These are phyloP conservation scores for Lachnellula arida DNA, from an alignment of 2,329 filamentous ascomycete genomes.

Conservation along the genomic window DNA sequence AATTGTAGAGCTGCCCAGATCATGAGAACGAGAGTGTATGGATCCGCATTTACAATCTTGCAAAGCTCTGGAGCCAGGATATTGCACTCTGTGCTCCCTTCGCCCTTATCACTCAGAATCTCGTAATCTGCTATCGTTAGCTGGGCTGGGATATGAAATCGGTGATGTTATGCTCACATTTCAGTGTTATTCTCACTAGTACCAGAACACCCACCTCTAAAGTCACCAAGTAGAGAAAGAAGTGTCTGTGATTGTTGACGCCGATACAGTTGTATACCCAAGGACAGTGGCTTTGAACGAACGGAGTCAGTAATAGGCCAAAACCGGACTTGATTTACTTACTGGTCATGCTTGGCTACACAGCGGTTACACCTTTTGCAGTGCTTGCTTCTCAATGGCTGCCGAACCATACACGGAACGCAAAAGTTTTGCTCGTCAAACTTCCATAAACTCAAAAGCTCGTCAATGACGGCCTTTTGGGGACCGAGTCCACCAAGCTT, in stretches of 20 bases:
- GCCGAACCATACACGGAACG: slow-evolving; percentile 88
- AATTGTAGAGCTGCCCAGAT: slow-evolving; percentile 81
- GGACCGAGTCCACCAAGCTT: slow-evolving; percentile 85
- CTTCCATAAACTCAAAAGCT: slow-evolving; percentile 77
- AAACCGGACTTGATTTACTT: slow-evolving; percentile 35
- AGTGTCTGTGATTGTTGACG: slow-evolving; percentile 93
- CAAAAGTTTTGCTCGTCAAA: slow-evolving; percentile 96
- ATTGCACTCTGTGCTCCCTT: slow-evolving; percentile 57
- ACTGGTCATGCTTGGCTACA: slow-evolving; percentile 96
- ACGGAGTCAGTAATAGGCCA: slow-evolving; percentile 24
- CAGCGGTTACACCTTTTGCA: slow-evolving; percentile 88
- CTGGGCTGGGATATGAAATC: not conserved
- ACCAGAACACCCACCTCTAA: slow-evolving; percentile 70
- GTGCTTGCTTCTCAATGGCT: slow-evolving; percentile 90
- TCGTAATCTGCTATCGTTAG: slow-evolving; percentile 54
- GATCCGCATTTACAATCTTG: slow-evolving; percentile 70
- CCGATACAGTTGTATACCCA: slow-evolving; percentile 98
- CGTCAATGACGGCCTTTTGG: slow-evolving; percentile 83
- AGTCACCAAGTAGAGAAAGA: slow-evolving; percentile 81
- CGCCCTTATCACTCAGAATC: slow-evolving; percentile 44
- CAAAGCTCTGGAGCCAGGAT: slow-evolving; percentile 73
- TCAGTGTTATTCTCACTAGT: slow-evolving; percentile 67
- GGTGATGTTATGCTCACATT: slow-evolving; percentile 51
- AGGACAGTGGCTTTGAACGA: slow-evolving; percentile 72
- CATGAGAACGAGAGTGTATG: slow-evolving; percentile 75